phyloP scores from a whole-genome alignment of 2,329 filamentous ascomycete genomes.

The Sphaceloma murrayae region DNA sequence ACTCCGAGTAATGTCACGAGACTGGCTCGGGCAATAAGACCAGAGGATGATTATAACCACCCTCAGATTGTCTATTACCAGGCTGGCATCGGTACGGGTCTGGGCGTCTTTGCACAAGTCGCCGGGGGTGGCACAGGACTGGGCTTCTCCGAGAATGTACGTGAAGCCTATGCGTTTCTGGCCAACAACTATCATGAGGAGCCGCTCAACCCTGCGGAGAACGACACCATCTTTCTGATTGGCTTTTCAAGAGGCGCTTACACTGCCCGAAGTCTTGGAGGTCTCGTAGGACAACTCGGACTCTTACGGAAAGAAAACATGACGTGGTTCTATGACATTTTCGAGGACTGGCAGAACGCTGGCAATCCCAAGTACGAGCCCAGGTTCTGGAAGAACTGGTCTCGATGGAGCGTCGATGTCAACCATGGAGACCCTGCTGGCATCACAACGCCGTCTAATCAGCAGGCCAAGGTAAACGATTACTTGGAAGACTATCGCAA shows the following conservation, averaged over 20 bases:
- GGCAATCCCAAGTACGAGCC: slow-evolving; percentile 19
- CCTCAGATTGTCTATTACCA: slow-evolving; percentile 34
- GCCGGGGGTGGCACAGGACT: slow-evolving; percentile 26
- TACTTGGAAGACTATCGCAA: slow-evolving; percentile 19
- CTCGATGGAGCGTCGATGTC: slow-evolving; percentile 14
- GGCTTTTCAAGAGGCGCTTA: slow-evolving; percentile 37
- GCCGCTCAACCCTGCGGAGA: slow-evolving; percentile 14
- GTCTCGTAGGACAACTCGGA: slow-evolving; percentile 34
- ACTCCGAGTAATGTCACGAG: slow-evolving; percentile 31
- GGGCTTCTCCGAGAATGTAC: slow-evolving; percentile 38
- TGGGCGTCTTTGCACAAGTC: slow-evolving; percentile 27
- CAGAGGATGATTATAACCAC: slow-evolving; percentile 28
- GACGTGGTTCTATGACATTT: slow-evolving; percentile 23
- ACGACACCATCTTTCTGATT: slow-evolving; percentile 36
- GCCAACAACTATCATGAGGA: slow-evolving; percentile 45
- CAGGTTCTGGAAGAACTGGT: slow-evolving; percentile 17
- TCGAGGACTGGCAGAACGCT: slow-evolving; percentile 26
- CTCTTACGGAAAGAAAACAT: slow-evolving; percentile 29
- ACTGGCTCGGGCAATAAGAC: slow-evolving; percentile 28
- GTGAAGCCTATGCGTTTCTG: slow-evolving; percentile 52
- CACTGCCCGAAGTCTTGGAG: slow-evolving; percentile 33
- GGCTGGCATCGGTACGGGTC: slow-evolving; percentile 29
- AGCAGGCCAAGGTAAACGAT: slow-evolving; percentile 13
- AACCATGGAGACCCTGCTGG: slow-evolving; percentile 3
- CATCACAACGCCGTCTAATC: slow-evolving; percentile 14